Evolutionary conservation across 805 yeast species (phyloP), one percentile per base, ranked within the genome.

Genomic region (Kodamaea sagamina): DNA sequence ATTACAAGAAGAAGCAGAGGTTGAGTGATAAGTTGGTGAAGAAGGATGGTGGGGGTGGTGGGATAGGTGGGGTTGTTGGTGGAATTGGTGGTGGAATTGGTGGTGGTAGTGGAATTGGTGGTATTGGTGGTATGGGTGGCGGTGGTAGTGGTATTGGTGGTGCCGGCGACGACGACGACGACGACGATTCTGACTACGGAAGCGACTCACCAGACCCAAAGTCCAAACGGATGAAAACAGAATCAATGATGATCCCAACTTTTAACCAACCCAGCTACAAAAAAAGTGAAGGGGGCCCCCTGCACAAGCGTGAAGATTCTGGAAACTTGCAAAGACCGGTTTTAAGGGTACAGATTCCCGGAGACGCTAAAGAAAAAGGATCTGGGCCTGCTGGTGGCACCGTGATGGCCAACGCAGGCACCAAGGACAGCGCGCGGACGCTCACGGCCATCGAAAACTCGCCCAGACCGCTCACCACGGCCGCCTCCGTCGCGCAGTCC

Each of bases 281-380:
- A 24, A 44, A 36, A 24, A 35, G 32, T 11, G 46, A 31, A 2
- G 13, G 32, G 8, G 47, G 44, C 8, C 41, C 36, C 9, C 25
- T 29, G 18, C 49, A 45, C 28, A 47, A 50, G 19, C 43, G 47
- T n/a, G 53, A 43, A 10, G 53, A 50, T 17, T 45, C 53, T 9
- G 41, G 46, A 25, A 43, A 52, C 35, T 51, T 48, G 21, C 55
- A 53, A 46, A 62, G 89, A 46, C 89, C 89, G 1, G 72, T 82
- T 1, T 62, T 83, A 35, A 62, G 86, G 43, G 82, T 83, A 8
- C 81, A 80, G 51, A 83, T 83, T n/a, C 89, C 89, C 1, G 67
- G 65, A 4, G 54, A 61, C 10, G 29, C 41, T 2, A 24, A 35
- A 11, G 41, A 31, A 12, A 25, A 32, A 12, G 18, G 31, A 9